A percentile compares a stretch with the other conserved stretches of the same genome.
Conservation (phyloP, 2,329 filamentous ascomycete genomes). For the Penicillium sp. region DNA sequence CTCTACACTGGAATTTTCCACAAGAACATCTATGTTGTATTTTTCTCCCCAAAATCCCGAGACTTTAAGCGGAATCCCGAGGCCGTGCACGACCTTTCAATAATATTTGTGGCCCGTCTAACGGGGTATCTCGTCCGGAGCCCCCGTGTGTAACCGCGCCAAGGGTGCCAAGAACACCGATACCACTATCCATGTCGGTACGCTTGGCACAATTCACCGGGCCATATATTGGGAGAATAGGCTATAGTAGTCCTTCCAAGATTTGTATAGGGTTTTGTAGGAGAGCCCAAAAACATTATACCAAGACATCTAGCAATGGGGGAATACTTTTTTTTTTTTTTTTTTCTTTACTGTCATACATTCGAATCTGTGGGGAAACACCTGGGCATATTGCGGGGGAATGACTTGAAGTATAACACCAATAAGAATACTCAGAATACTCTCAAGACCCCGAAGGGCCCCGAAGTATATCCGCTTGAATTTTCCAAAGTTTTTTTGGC, state of each 20-base stretch:
- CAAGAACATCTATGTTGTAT: no score
- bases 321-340: neutral
- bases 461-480: neutral
- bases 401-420: neutral
- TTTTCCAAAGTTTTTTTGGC: no score
- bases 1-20: no score
- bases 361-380: neutral
- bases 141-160: neutral
- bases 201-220: neutral
- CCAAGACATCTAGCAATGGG: neutral
- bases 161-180: neutral
- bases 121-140: no score
- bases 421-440: neutral
- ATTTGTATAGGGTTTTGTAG: neutral
- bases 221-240: neutral
- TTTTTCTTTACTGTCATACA: neutral
- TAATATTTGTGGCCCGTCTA: no score
- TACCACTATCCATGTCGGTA: neutral
- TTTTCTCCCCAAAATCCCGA: no score
- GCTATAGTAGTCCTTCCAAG: neutral
- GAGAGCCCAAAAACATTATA: neutral
- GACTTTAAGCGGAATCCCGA: no score
- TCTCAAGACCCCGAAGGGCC: neutral
- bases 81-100: no score
- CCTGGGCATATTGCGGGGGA: neutral